phyloP scores from a whole-genome alignment of 305 asterid genomes.

The Salvia sclarea region DNA sequence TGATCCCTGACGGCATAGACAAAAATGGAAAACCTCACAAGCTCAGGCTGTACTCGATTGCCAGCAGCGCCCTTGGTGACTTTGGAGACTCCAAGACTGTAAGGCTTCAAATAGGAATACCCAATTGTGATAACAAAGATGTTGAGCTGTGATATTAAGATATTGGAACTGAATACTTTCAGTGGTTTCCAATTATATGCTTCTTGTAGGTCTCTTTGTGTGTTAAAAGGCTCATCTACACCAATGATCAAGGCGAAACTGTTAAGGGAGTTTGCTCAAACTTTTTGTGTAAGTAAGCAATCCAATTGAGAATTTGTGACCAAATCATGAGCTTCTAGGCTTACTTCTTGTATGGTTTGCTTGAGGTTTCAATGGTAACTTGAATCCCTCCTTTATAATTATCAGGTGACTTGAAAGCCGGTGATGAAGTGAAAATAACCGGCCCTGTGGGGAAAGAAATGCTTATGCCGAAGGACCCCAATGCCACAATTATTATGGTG shows the following conservation, averaged over 20 bases:
- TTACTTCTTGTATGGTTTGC: neutral
- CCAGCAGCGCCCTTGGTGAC: constrained; percentile 96
- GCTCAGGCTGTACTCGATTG: constrained; percentile 86
- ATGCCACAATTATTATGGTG: constrained; percentile 84
- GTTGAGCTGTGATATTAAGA: neutral
- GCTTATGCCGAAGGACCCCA: constrained; percentile 98
- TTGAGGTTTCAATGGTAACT: neutral
- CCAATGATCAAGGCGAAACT: constrained; percentile 71
- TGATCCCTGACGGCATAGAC: constrained; percentile 84
- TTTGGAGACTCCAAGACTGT: constrained; percentile 96
- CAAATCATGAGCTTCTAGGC: neutral
- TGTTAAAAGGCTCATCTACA: constrained; percentile 84
- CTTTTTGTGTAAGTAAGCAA: constrained; percentile 72
- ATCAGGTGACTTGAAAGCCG: constrained; percentile 92
- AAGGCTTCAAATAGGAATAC: constrained; percentile 32
- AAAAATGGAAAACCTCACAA: constrained; percentile 94
- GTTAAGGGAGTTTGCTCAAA: constrained; percentile 97
- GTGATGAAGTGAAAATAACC: constrained; percentile 73
- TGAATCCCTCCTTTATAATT: constrained; percentile 35
- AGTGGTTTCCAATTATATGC: constrained; percentile 8
- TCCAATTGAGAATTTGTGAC: neutral
- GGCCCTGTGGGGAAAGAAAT: constrained; percentile 97
- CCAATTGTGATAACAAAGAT: neutral
- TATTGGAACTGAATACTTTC: neutral
- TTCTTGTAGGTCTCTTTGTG: constrained; percentile 75